phyloP scores from a whole-genome alignment of 1,139 yeast species.

The Suhomyces yuchorum region DNA sequence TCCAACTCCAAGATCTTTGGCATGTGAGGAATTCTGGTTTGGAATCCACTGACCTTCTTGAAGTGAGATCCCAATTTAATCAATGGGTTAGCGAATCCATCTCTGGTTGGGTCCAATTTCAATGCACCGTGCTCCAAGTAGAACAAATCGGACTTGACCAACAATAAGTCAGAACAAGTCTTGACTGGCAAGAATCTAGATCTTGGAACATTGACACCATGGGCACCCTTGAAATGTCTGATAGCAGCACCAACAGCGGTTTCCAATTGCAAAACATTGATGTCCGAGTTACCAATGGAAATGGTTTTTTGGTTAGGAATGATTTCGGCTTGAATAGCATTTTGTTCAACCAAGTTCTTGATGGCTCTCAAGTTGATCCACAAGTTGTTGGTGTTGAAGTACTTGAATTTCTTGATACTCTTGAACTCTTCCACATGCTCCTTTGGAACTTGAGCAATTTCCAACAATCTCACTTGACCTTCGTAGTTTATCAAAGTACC shows the following conservation, averaged over 20 bases:
- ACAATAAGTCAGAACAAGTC: conserved; percentile 90
- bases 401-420: conserved; percentile 94
- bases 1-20: conserved; percentile 95
- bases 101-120: conserved; percentile 80
- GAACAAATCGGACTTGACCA: conserved; percentile 96
- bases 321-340: conserved; percentile 86
- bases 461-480: conserved; percentile 91
- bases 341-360: conserved; percentile 85
- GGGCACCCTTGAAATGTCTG: conserved; percentile 92
- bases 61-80: conserved; percentile 95
- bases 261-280: conserved; percentile 90
- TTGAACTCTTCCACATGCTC: conserved; percentile 98
- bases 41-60: conserved; percentile 93
- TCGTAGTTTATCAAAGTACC: conserved; percentile 97
- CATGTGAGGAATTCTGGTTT: conserved; percentile 88
- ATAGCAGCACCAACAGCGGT: conserved; percentile 99
- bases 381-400: conserved; percentile 95
- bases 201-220: conserved; percentile 98
- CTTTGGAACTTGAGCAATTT: conserved; percentile 98
- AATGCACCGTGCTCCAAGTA: conserved; percentile 90
- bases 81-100: conserved; percentile 86
- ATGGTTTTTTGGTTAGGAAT: conserved; percentile 92
- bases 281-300: conserved; percentile 71
- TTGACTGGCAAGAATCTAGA: conserved; percentile 97
- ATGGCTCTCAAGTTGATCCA: conserved; percentile 96